Conservation (phyloP, 768 basidiomycete species). For the Glaciozyma antarctica region DNA sequence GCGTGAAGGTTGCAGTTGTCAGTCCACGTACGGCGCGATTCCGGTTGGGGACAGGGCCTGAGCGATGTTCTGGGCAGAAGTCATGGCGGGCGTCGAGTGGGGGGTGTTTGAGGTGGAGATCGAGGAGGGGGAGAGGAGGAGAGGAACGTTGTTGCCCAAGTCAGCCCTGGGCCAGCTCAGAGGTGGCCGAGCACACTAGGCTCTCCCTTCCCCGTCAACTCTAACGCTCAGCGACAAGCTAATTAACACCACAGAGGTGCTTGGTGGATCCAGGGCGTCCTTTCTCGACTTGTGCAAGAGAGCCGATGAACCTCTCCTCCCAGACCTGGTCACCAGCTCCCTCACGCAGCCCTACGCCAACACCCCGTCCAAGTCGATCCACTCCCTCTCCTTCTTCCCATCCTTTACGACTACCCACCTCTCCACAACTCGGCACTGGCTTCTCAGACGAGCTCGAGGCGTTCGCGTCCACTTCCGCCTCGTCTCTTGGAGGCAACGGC, state of each 20-base stretch:
- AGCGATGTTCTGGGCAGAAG: background rate
- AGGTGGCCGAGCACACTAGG: too few species aligned
- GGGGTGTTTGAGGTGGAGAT: background rate
- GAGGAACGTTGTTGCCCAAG: too few species aligned
- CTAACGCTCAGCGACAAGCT: too few species aligned
- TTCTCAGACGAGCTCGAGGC: background rate
- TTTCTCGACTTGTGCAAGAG: too few species aligned
- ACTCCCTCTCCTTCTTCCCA: background rate
- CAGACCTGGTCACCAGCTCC: background rate
- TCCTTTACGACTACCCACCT: background rate
- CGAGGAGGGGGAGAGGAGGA: background rate
- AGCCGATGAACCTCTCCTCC: too few species aligned
- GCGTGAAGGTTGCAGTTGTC: background rate
- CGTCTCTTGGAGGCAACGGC: background rate
- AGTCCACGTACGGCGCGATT: background rate
- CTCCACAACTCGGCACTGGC: background rate
- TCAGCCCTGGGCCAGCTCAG: too few species aligned
- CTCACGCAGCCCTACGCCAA: background rate
- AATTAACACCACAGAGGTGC: too few species aligned
- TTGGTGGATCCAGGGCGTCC: too few species aligned
- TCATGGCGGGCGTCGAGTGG: background rate
- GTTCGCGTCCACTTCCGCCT: background rate
- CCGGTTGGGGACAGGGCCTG: background rate
- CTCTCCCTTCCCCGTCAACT: too few species aligned
- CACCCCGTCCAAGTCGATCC: background rate